A percentile compares a stretch with the other conserved stretches of the same genome.
Conservation (phyloP, 2,329 filamentous ascomycete species). For the Aureobasidium sp. region DNA sequence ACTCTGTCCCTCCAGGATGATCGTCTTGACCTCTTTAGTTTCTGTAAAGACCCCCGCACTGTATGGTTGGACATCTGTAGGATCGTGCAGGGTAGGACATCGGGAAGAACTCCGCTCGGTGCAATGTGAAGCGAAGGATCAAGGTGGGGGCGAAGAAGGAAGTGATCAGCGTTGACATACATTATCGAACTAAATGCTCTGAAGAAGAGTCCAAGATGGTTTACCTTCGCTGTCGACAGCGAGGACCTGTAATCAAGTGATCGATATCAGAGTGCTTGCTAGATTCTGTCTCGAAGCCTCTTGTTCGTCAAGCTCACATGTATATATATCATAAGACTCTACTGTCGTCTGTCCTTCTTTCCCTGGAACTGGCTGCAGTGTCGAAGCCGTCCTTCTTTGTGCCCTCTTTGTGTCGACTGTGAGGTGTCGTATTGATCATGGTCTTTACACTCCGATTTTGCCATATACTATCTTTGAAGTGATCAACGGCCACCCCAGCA, state of each 20-base stretch:
- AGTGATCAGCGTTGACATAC: neutral
- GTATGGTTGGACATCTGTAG: neutral
- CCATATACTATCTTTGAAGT: neutral
- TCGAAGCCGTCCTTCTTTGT: neutral
- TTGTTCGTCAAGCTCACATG: neutral
- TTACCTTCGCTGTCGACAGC: neutral
- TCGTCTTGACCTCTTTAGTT: neutral
- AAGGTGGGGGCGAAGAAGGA: neutral
- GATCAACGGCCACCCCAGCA: neutral
- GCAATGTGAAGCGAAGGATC: neutral
- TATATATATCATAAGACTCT: neutral
- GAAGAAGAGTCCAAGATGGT: neutral
- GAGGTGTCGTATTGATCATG: neutral
- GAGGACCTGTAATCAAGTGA: neutral
- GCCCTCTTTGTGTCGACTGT: neutral
- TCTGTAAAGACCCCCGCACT: neutral
- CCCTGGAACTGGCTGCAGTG: neutral
- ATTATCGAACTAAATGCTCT: neutral
- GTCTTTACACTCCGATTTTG: neutral
- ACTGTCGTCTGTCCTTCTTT: neutral
- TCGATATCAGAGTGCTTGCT: neutral
- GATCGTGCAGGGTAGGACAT: neutral
- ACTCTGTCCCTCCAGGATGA: neutral
- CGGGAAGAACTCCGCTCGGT: slow-evolving; percentile 10
- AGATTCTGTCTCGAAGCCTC: neutral